These are phyloP conservation scores for Uncinocarpus reesii DNA, from an alignment of 2,329 filamentous ascomycete species.

Conservation along the genomic window DNA sequence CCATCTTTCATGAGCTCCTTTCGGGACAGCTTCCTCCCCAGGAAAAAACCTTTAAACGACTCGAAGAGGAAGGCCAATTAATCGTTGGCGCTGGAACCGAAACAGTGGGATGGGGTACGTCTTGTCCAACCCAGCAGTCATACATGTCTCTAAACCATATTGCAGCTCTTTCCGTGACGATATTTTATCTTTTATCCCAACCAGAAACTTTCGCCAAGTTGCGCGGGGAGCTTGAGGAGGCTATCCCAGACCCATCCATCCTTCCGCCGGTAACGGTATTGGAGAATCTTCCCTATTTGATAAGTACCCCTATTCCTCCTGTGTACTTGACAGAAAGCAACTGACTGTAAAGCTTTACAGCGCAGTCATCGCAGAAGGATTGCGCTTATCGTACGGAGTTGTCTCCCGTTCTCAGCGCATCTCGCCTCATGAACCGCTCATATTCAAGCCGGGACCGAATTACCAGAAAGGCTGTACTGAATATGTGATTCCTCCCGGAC, in stretches of 20 bases:
- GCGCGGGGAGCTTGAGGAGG: conserved; percentile 5
- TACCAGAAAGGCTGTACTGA: conserved; percentile 2
- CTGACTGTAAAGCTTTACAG: conserved; percentile 4
- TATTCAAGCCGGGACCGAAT: neutral
- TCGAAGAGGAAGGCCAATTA: conserved; percentile 26
- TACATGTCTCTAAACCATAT: neutral
- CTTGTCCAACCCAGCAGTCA: neutral
- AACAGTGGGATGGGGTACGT: conserved; percentile 21
- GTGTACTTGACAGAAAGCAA: neutral
- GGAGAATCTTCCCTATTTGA: conserved; percentile 12
- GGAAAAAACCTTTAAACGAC: conserved; percentile 29
- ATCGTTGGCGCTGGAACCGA: conserved; percentile 28
- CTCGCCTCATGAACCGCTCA: conserved; percentile 9
- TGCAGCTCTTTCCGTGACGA: conserved; percentile 4
- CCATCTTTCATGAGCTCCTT: conserved; percentile 26
- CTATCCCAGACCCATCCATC: conserved; percentile 5
- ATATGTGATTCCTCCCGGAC: conserved; percentile 13
- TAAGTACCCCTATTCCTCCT: neutral
- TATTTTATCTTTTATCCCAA: conserved; percentile 8
- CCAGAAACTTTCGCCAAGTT: conserved; percentile 3
- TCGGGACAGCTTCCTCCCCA: conserved; percentile 28
- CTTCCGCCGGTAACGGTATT: conserved; percentile 6
- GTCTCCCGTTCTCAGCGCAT: conserved; percentile 10
- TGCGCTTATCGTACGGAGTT: conserved; percentile 13
- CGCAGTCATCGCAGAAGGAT: conserved; percentile 10